A percentile compares a stretch with the other conserved stretches of the same genome.
These are phyloP conservation scores for Cordyceps fumosorosea DNA, from an alignment of 2,329 filamentous ascomycete species.

Conservation along the genomic window DNA sequence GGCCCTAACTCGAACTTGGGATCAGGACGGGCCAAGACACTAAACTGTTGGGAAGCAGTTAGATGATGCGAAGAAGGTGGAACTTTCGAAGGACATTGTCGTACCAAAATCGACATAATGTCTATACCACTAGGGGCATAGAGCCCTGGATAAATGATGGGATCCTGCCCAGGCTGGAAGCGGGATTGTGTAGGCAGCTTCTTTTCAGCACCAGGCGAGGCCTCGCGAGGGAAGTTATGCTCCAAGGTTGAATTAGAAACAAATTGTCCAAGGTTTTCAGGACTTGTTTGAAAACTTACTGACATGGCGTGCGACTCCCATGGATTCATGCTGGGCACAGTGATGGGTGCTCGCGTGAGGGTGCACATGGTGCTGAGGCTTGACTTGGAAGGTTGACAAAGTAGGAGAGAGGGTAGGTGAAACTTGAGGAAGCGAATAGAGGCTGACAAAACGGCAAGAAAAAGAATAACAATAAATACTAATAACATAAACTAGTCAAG, in stretches of 20 bases:
- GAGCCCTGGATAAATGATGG: slow-evolving; percentile 49
- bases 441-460: not conserved
- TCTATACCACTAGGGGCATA: slow-evolving; percentile 51
- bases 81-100: slow-evolving; percentile 15
- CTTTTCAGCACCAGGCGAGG: not conserved
- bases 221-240: slow-evolving; percentile 17
- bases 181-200: not conserved
- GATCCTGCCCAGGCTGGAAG: slow-evolving; percentile 31
- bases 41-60: slow-evolving; percentile 32
- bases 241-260: slow-evolving; percentile 1
- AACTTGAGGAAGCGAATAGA: not conserved
- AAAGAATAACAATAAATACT: too few species aligned
- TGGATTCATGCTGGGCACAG: slow-evolving; percentile 11
- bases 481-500: not conserved
- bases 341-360: not conserved
- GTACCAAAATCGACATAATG: slow-evolving; percentile 49
- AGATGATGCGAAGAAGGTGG: not conserved
- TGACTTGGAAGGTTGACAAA: not conserved
- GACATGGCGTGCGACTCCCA: slow-evolving; percentile 29
- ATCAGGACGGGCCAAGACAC: slow-evolving; percentile 63
- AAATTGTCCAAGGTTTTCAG: not conserved
- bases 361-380: slow-evolving; percentile 1
- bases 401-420: not conserved
- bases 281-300: slow-evolving; percentile 18
- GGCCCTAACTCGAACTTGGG: slow-evolving; percentile 74